Base-by-base conservation (phyloP, 306 rosid species). In the Corylus americana region DNA sequence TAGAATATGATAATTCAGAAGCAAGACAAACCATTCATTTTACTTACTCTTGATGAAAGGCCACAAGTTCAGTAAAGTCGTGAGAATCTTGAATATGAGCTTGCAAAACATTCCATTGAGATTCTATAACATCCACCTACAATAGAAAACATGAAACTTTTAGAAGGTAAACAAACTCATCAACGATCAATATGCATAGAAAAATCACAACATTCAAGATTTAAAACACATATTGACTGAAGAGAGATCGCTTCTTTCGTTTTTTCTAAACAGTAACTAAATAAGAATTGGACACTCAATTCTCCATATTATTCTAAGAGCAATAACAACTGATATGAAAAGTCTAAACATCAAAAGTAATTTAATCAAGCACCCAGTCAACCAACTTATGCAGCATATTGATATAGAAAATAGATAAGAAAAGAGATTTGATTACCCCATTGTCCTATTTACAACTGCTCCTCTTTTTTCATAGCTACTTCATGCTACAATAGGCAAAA, bases 81-180 rank as follows among this genome's bases (percentile, higher is more conserved):
- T 87, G 97, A 80, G 98, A 95, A 55, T 93, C 92, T 87, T 92
- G 97, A 85, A 95, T 92, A 78, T 83, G 98, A 77, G 89, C 88
- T 84, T 95, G 98, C 87, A 95, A 88, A 82, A 91, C 90, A 72
- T 93, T 93, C 98, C 99, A 93, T 29, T 93, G 98, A 66, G 98
- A 91, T 91, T 95, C 99, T 84, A 93, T 91, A 55, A 95, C 97
- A 79, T 95, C 99, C 86, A 91, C 98, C 98, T 94, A 85, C 76
- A 77, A 81, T n/a, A 59, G 71, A 83, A 74, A 76, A 51, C 63
- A 77, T n/a, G 78, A 64, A 58, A 51, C 4, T 62, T 66, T 80
- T 61, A 74, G 79, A 59, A 64, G 53, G 55, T 39, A 76, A 48
- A 75, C n/a, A 58, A 50, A 53, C 18, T 12, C 18, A 27, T 44